phyloP scores from a whole-genome alignment of 768 basidiomycete species.

The Amanita fuliginea region DNA sequence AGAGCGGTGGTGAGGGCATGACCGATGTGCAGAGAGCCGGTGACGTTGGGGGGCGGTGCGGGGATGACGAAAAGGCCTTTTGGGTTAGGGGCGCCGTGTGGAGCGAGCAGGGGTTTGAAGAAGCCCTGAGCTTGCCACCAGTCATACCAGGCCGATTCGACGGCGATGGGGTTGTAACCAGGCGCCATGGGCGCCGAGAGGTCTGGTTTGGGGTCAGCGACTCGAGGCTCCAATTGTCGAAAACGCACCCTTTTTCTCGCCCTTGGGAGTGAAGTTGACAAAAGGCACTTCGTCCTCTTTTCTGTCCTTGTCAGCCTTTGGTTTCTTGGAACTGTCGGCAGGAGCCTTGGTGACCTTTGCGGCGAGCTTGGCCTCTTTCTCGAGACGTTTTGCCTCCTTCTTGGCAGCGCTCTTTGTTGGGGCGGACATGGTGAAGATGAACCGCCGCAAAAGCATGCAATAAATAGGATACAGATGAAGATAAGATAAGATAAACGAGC shows the following conservation, averaged over 20 bases:
- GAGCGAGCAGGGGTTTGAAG: slow-evolving; percentile 65
- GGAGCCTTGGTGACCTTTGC: slow-evolving; percentile 42
- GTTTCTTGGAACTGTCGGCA: slow-evolving; percentile 51
- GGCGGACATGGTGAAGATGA: slow-evolving; percentile 3
- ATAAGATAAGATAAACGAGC: not conserved
- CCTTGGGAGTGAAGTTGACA: slow-evolving; percentile 81
- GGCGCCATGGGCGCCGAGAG: slow-evolving; percentile 77
- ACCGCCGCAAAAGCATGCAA: slow-evolving; percentile 10
- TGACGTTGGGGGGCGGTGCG: slow-evolving; percentile 93
- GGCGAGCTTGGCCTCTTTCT: slow-evolving; percentile 71
- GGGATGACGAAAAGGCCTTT: slow-evolving; percentile 79
- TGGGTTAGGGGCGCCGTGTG: slow-evolving; percentile 33
- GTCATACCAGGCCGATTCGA: slow-evolving; percentile 95
- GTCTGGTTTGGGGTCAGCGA: slow-evolving; percentile 35
- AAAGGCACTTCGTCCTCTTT: slow-evolving; percentile 63
- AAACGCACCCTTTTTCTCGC: slow-evolving; percentile 77
- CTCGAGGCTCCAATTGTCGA: no score
- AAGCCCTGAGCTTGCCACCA: slow-evolving; percentile 93
- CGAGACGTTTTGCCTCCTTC: slow-evolving; percentile 75
- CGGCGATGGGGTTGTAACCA: slow-evolving; percentile 92
- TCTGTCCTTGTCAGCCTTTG: slow-evolving; percentile 64
- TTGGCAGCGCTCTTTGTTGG: slow-evolving; percentile 37
- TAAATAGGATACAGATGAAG: slow-evolving; percentile 8
- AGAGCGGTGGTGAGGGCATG: slow-evolving; percentile 89
- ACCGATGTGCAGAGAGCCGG: slow-evolving; percentile 90